Evolutionary conservation across 2,329 filamentous ascomycete genomes (phyloP).

Genomic region (Phialophora macrospora): DNA sequence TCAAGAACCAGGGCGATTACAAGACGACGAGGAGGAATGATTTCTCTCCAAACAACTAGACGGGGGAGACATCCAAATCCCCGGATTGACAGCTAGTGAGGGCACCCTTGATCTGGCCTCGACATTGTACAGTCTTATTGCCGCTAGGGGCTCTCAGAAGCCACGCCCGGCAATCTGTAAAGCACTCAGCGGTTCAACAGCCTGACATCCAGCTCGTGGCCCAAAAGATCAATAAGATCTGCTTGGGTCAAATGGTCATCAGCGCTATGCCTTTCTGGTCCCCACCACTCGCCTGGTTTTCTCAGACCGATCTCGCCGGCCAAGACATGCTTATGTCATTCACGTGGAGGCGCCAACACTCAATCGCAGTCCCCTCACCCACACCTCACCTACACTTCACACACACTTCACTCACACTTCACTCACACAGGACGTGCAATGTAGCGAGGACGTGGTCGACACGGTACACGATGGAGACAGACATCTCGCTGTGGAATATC

Average conservation of each 20-base stretch:
- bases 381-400: background rate
- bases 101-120: background rate
- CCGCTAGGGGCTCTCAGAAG: background rate
- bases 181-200: background rate
- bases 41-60: background rate
- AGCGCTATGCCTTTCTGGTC: background rate
- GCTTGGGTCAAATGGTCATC: background rate
- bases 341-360: background rate
- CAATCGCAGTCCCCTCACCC: background rate
- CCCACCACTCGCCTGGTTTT: background rate
- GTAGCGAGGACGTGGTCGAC: background rate
- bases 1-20: constrained; percentile 13
- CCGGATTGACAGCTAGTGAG: background rate
- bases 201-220: background rate
- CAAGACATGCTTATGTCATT: background rate
- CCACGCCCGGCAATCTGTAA: background rate
- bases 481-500: background rate
- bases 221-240: background rate
- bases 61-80: background rate
- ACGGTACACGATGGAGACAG: background rate
- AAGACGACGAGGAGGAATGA: background rate
- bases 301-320: no score
- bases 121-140: background rate
- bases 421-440: background rate
- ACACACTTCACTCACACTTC: background rate